Evolutionary conservation across 1,284 basidiomycete genomes (phyloP), one percentile per base, ranked within the genome.

Genomic region (Spongispora temasekensis): DNA sequence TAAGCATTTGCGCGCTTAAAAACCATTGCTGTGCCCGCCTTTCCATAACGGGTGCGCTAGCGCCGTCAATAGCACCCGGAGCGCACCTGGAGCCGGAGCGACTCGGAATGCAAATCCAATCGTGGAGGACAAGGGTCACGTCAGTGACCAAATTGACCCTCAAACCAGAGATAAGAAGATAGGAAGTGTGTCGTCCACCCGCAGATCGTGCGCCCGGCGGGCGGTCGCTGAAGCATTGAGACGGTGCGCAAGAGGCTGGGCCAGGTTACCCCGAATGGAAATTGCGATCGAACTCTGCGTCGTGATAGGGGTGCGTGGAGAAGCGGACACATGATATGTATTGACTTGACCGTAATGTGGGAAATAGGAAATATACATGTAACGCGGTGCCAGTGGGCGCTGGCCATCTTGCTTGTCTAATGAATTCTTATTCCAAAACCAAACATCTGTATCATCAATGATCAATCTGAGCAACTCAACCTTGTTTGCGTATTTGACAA

Each of bases 391-490:
- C 55, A 56, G 55, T 32, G 55, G 55, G 54, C 37, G n/a, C n/a
- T 23, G 21, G n/a, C 21, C 28, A 28, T 1, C n/a, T 37, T 53
- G 53, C 53, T 7, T 30, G 25, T 31, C 25, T 37, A 23, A 50
- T 30, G 48, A 42, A 42, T 32, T 55, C 37, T 52, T 8, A 15
- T 21, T 34, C 34, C 46, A 56, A 23, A 58, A 40, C 46, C 30
- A 27, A 59, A 30, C 31, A 35, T 25, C 28, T n/a, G n/a, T n/a
- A n/a, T n/a, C n/a, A n/a, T n/a, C n/a, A n/a, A n/a, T n/a, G n/a
- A 55, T 55, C 54, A 55, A 44, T 44, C 54, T 55, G 42, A 50
- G 56, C 31, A 70, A 63, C 55, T 48, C 59, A 59, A 61, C 64
- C 60, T 67, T 66, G 59, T 59, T 60, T 30, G 34, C 19, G 30